Percentiles rank a stretch among this genome's conserved stretches.
These are phyloP conservation scores for Talaromyces ruber DNA, from an alignment of 495 filamentous ascomycete species.

Conservation along the genomic window DNA sequence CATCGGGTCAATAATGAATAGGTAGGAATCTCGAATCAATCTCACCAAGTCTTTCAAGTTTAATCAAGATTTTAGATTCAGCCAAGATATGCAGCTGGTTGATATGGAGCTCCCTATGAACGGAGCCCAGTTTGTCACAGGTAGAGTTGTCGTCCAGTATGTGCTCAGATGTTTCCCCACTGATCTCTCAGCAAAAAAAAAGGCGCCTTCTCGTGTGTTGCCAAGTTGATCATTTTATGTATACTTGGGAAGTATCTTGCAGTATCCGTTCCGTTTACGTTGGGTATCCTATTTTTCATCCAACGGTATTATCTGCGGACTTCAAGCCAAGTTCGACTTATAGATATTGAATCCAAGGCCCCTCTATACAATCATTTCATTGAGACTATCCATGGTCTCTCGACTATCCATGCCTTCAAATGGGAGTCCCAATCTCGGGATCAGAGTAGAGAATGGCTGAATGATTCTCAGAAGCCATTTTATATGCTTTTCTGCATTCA, in stretches of 20 bases:
- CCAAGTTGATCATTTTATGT: constrained; percentile 1
- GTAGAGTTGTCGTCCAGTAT: background rate
- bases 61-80: constrained; percentile 32
- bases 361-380: constrained; percentile 68
- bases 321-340: constrained; percentile 47
- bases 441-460: constrained; percentile 48
- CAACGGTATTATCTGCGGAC: constrained; percentile 56
- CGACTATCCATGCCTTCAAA: constrained; percentile 62
- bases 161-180: background rate
- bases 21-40: background rate
- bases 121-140: background rate
- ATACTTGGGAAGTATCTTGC: constrained; percentile 27
- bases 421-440: constrained; percentile 49
- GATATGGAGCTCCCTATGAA: constrained; percentile 44
- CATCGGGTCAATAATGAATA: constrained; percentile 35
- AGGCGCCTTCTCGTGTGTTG: background rate
- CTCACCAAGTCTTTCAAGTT: background rate
- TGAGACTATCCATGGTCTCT: constrained; percentile 52
- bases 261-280: constrained; percentile 38
- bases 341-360: constrained; percentile 47
- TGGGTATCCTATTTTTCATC: constrained; percentile 36
- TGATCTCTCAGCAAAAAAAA: background rate
- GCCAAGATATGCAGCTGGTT: constrained; percentile 52
- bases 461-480: constrained; percentile 45
- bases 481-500: constrained; percentile 56